Evolutionary conservation across 2,329 filamentous ascomycete species (phyloP).

Genomic region (Gaeumannomyces sp.): DNA sequence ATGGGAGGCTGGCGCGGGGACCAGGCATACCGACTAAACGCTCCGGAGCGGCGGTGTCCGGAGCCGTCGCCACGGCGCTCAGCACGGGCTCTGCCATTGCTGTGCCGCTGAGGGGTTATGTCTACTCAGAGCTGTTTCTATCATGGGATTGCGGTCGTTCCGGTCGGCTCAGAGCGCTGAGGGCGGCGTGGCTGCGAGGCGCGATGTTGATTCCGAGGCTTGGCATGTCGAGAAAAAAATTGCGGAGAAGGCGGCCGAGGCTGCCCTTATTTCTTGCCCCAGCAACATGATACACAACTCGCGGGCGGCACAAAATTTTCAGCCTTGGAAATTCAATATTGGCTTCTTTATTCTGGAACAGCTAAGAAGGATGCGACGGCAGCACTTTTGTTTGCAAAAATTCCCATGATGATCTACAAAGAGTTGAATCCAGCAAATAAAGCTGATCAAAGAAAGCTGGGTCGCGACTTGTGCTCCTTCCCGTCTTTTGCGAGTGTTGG

Average conservation of each 20-base stretch:
- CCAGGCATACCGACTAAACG: constrained; percentile 6
- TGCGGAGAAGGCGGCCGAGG: constrained; percentile 18
- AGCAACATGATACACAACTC: constrained; percentile 21
- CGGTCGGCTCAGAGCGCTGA: not conserved
- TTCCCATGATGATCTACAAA: not conserved
- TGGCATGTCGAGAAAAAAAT: constrained; percentile 20
- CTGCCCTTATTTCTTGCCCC: constrained; percentile 27
- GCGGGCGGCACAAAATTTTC: constrained; percentile 4
- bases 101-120: not conserved
- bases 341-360: not conserved
- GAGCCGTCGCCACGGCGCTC: constrained; percentile 5
- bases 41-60: not conserved
- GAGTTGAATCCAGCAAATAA: not conserved
- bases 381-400: too few relatives aligned
- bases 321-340: constrained; percentile 2
- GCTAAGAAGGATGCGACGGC: not conserved
- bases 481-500: not conserved
- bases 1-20: not conserved
- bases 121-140: not conserved
- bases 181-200: not conserved
- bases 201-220: not conserved
- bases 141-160: not conserved
- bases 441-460: not conserved
- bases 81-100: constrained; percentile 12
- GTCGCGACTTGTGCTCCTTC: not conserved